Percentiles rank a stretch among this genome's conserved stretches.
Evolutionary conservation across 108 stramenopile genomes (phyloP).

Genomic region (Epithemia pelagica): DNA sequence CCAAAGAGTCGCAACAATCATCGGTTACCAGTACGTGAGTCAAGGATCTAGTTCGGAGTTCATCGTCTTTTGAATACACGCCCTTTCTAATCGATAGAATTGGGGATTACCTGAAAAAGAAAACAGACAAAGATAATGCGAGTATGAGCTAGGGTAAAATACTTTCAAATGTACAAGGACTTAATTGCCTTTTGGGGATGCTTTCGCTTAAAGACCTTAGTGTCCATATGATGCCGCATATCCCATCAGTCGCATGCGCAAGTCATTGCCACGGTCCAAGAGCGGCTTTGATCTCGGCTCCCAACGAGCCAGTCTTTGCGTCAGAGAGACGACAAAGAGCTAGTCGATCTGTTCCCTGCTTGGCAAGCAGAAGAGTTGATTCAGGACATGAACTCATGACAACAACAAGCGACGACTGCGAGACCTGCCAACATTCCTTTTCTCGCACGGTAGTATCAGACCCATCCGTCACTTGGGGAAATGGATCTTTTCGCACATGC

Average conservation of each 20-base stretch:
- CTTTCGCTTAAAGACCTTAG: slow-evolving; percentile 2
- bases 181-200: background rate
- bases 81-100: too few relatives aligned
- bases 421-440: background rate
- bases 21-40: too few relatives aligned
- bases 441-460: slow-evolving; percentile 15
- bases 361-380: background rate
- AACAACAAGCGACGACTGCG: background rate
- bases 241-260: too few relatives aligned
- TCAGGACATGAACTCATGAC: background rate
- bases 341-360: slow-evolving; percentile 5
- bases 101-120: too few relatives aligned
- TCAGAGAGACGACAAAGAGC: background rate
- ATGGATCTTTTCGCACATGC: slow-evolving; percentile 12
- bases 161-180: background rate
- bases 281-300: slow-evolving; percentile 12
- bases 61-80: too few relatives aligned
- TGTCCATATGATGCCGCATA: background rate
- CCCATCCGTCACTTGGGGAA: background rate
- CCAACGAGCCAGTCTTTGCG: slow-evolving; percentile 5
- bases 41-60: too few relatives aligned
- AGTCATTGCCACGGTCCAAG: too few relatives aligned
- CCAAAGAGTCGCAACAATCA: too few relatives aligned
- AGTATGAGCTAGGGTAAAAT: too few relatives aligned
- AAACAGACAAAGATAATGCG: too few relatives aligned